Evolutionary conservation across 2,329 filamentous ascomycete species (phyloP).

Genomic region (Fusarium cicatricum): DNA sequence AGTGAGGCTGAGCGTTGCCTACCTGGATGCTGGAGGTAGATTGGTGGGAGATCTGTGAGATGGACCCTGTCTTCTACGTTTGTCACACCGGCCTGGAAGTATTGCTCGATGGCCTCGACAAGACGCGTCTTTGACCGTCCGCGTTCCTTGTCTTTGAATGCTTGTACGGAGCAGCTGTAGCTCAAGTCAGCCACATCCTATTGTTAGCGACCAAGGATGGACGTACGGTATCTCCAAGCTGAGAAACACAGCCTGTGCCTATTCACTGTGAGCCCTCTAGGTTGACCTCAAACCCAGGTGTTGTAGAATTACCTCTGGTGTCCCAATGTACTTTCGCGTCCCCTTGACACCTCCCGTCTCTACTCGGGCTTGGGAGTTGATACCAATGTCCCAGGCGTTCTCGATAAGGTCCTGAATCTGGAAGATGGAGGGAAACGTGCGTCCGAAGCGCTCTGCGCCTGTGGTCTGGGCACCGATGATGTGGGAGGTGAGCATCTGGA

Average conservation of each 20-base stretch:
- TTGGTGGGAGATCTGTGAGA: constrained; percentile 76
- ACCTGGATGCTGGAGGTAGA: constrained; percentile 90
- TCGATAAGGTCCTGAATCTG: constrained; percentile 89
- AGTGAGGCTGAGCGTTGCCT: constrained; percentile 33
- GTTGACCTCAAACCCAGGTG: background rate
- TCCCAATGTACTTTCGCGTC: constrained; percentile 97
- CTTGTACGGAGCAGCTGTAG: constrained; percentile 67
- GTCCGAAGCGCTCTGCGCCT: constrained; percentile 68
- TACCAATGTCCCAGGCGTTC: constrained; percentile 84
- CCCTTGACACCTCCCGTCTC: constrained; percentile 88
- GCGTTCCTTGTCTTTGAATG: constrained; percentile 60
- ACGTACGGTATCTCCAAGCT: constrained; percentile 72
- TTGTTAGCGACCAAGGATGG: background rate
- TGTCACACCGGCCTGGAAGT: constrained; percentile 68
- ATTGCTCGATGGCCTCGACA: constrained; percentile 73
- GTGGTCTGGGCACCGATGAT: constrained; percentile 66
- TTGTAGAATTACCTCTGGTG: constrained; percentile 74
- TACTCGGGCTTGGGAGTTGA: constrained; percentile 75
- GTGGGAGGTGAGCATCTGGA: constrained; percentile 89
- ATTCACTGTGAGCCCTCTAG: background rate
- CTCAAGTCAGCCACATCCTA: constrained; percentile 5
- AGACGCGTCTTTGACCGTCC: constrained; percentile 61
- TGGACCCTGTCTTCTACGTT: constrained; percentile 64
- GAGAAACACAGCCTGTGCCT: constrained; percentile 82
- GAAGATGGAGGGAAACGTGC: constrained; percentile 76